Base-by-base conservation (phyloP, 371 early-diverging fungal genomes). In the Mucor sp. region DNA sequence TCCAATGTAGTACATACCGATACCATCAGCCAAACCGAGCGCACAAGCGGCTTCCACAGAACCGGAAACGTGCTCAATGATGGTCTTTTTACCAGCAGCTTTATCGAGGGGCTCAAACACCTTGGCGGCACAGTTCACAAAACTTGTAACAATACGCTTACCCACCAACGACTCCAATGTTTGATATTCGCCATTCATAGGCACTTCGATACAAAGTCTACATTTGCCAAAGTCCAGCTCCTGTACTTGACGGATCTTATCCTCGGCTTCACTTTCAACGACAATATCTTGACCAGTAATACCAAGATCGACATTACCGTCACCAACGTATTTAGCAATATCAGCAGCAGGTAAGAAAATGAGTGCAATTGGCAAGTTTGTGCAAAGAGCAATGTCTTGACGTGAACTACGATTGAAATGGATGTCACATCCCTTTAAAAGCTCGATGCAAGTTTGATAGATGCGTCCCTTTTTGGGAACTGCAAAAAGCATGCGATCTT, bases 391-490 rank as follows among this genome's bases (percentile, higher is more conserved):
- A 81, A 97, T 97, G 80, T 97, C 97, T 77, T 95, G 93, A 56
- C 97, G 91, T 74, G 92, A 91, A 72, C 92, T 93, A 68, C 97
- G 90, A 79, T 91, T 86, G 84, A 95, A 98, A 74, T 96, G 92
- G 59, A 98, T 92, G 74, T 97, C 97, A 37, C 96, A 94, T 39
- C 94, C 94, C 58, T 85, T 78, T 21, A 98, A 86, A 28, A 98
- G 82, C 5, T 90, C 80, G 28, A 96, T 76, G 65, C 93, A 93
- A 43, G 93, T 88, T 72, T 96, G 92, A 79, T 95, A 91, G 33
- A 98, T 92, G 28, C 99, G 91, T 23, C 98, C 99, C 85, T 98
- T 98, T 77, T 98, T 98, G 58, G 98, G 98, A 48, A 98, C 89
- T n/a, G 95, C 97, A 70, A 97, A 94, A 39, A 97, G 80, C 50